Percentiles rank a stretch among this genome's conserved stretches.
Evolutionary conservation across 139 green algal genomes (phyloP).

Genomic region (Klebsormidium nitens): DNA sequence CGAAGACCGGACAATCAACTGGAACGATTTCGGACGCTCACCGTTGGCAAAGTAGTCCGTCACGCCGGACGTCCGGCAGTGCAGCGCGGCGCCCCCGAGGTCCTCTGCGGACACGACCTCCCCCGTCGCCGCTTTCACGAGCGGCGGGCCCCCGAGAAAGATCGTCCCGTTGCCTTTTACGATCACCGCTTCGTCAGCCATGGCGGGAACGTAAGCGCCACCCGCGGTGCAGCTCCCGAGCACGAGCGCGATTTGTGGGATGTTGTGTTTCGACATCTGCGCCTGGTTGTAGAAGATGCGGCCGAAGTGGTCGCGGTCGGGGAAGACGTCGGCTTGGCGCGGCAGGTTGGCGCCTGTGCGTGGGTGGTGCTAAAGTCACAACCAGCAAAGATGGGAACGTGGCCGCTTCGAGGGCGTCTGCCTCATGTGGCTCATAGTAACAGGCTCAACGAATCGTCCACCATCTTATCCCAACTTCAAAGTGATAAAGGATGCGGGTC

Average conservation of each 20-base stretch:
- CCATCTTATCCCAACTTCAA: no score
- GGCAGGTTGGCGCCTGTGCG: slow-evolving; percentile 79
- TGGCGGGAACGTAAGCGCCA: slow-evolving; percentile 71
- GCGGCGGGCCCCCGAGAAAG: slow-evolving; percentile 61
- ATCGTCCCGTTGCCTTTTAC: slow-evolving; percentile 65
- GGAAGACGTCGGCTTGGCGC: slow-evolving; percentile 82
- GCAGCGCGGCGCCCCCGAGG: slow-evolving; percentile 80
- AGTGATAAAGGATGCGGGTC: no score
- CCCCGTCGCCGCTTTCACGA: slow-evolving; percentile 74
- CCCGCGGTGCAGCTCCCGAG: slow-evolving; percentile 88
- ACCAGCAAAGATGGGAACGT: background rate
- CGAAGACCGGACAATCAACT: no score
- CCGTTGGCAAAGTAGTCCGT: slow-evolving; percentile 35
- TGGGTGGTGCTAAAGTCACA: slow-evolving; percentile 32
- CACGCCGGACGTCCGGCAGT: slow-evolving; percentile 67
- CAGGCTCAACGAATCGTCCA: no score
- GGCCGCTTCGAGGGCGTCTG: no score
- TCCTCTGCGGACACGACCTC: slow-evolving; percentile 87
- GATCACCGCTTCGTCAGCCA: slow-evolving; percentile 44
- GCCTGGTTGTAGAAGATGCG: slow-evolving; percentile 80
- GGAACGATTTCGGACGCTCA: no score
- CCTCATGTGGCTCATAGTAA: no score
- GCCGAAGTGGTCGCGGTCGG: slow-evolving; percentile 89
- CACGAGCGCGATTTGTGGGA: slow-evolving; percentile 85
- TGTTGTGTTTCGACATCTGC: slow-evolving; percentile 71